Evolutionary conservation across 2,329 filamentous ascomycete genomes (phyloP).

Genomic region (Monosporascus sp.): DNA sequence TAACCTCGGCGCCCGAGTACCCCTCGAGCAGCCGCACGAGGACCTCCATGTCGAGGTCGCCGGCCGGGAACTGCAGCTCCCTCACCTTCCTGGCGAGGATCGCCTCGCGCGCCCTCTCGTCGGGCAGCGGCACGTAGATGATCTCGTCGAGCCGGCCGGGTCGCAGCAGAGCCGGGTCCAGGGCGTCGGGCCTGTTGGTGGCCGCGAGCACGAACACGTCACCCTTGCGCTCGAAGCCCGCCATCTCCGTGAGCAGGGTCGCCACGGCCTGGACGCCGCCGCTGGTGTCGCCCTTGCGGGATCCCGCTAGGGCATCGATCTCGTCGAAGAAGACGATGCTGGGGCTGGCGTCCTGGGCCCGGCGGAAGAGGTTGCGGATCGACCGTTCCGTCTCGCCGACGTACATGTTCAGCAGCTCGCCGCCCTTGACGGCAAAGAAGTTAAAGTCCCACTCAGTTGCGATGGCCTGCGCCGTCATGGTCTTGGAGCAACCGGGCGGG

Average conservation of each 20-base stretch:
- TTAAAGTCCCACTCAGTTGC: conserved; percentile 89
- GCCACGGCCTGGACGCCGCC: conserved; percentile 76
- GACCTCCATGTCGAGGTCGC: conserved; percentile 61
- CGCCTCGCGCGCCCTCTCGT: conserved; percentile 64
- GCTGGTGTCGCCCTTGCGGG: conserved; percentile 38
- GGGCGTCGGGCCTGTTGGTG: conserved; percentile 81
- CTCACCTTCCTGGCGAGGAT: conserved; percentile 67
- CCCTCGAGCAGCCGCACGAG: conserved; percentile 65
- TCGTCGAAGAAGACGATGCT: conserved; percentile 97
- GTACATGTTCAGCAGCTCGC: conserved; percentile 93
- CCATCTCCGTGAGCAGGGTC: conserved; percentile 89
- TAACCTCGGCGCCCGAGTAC: conserved; percentile 80
- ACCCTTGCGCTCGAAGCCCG: conserved; percentile 80
- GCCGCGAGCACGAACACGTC: conserved; percentile 85
- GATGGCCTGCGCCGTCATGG: conserved; percentile 82
- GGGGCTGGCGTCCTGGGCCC: conserved; percentile 77
- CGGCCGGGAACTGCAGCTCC: conserved; percentile 51
- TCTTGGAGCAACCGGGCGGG: conserved; percentile 92
- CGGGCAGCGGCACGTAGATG: conserved; percentile 80
- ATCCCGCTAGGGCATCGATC: conserved; percentile 76
- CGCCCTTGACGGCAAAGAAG: conserved; percentile 90
- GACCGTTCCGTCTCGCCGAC: conserved; percentile 90
- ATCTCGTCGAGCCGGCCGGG: conserved; percentile 81
- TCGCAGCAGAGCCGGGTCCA: conserved; percentile 81
- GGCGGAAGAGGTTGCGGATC: conserved; percentile 77